Conservation (phyloP, 2,329 filamentous ascomycete genomes). For the Verticillium longisporum region DNA sequence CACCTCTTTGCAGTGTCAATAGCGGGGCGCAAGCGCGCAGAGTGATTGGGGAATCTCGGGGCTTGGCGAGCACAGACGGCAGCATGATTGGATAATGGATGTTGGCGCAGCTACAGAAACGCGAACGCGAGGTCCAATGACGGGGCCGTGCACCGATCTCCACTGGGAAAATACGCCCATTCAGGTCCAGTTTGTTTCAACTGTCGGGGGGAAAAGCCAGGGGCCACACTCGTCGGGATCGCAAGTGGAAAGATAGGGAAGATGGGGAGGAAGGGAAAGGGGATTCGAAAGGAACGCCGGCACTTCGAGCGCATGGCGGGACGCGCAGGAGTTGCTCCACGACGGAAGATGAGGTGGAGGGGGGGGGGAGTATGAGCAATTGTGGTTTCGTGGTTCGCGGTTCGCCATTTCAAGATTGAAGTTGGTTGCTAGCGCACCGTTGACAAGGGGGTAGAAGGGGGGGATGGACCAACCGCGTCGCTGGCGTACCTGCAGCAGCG, state of each 20-base stretch:
- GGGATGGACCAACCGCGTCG: not conserved
- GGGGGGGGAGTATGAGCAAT: not conserved
- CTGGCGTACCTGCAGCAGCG: not conserved
- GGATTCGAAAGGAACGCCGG: not conserved
- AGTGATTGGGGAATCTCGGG: not conserved
- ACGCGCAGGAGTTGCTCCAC: not conserved
- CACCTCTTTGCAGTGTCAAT: not conserved
- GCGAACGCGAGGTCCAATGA: not conserved
- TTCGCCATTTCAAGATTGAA: not conserved
- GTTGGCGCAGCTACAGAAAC: not conserved
- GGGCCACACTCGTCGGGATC: no score
- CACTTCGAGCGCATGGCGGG: not conserved
- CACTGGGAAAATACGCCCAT: not conserved
- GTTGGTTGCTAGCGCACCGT: not conserved
- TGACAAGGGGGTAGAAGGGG: not conserved
- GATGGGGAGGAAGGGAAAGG: not conserved
- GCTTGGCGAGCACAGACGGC: not conserved
- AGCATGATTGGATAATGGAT: not conserved
- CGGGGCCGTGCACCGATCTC: not conserved
- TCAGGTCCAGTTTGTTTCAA: not conserved
- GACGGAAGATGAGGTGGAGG: not conserved
- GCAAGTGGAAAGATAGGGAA: not conserved
- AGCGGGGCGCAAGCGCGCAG: not conserved
- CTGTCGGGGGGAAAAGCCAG: not conserved
- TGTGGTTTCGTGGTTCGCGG: not conserved